A percentile compares a stretch with the other conserved stretches of the same genome.
Evolutionary conservation across 1,284 basidiomycete genomes (phyloP).

Genomic region (Rhodotorula sp.): DNA sequence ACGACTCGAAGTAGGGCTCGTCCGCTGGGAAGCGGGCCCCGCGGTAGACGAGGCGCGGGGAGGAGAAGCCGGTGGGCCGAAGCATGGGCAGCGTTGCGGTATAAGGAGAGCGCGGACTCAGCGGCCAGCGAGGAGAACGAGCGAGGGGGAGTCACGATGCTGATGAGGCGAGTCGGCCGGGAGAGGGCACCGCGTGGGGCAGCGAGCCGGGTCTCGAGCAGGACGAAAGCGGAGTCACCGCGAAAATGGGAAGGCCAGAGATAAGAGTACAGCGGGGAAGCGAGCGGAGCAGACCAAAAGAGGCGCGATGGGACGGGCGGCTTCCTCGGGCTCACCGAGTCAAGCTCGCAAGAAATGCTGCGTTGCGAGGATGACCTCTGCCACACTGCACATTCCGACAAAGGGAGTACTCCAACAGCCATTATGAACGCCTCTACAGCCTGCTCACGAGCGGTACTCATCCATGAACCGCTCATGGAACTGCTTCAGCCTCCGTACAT

Average conservation of each 20-base stretch:
- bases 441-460: conserved; percentile 59
- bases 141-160: not conserved
- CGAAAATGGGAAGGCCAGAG: not conserved
- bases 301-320: not conserved
- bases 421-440: not conserved
- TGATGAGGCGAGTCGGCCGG: not conserved
- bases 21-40: not conserved
- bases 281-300: not conserved
- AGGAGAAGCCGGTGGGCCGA: conserved; percentile 3
- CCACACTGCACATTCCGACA: not conserved
- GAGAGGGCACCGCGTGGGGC: not conserved
- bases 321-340: too few species aligned
- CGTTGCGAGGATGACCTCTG: not conserved
- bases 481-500: conserved; percentile 75
- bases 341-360: not conserved
- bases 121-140: not conserved
- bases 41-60: conserved; percentile 20
- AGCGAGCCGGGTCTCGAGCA: too few species aligned
- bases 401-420: not conserved
- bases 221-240: not conserved
- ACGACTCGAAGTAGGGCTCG: not conserved
- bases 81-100: conserved; percentile 2
- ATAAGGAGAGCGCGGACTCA: not conserved
- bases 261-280: not conserved
- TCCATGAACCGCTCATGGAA: conserved; percentile 79